Percentiles rank a stretch among this genome's conserved stretches.
These are phyloP conservation scores for Purpureocillium lavendulum DNA, from an alignment of 2,329 filamentous ascomycete genomes.

Conservation along the genomic window DNA sequence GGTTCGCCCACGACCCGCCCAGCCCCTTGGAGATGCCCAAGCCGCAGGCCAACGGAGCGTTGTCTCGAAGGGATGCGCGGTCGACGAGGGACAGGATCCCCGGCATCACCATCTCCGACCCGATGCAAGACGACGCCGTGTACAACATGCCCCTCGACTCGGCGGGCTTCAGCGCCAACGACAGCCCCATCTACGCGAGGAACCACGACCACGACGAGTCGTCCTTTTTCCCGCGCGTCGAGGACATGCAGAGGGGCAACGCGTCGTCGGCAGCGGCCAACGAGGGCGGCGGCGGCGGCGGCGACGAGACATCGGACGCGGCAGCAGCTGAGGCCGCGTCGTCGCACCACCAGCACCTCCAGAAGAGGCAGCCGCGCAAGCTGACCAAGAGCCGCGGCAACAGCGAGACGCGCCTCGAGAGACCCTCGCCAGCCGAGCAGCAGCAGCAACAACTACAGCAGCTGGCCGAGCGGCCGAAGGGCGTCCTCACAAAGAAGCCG, in stretches of 20 bases:
- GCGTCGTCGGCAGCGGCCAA: too few species aligned
- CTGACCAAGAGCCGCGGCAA: conserved; percentile 31
- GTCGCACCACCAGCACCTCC: conserved; percentile 15
- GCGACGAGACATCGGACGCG: conserved; percentile 21
- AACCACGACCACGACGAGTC: conserved; percentile 3
- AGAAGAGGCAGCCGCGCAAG: conserved; percentile 30
- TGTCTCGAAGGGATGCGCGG: too few species aligned
- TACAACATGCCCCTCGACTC: conserved; percentile 23
- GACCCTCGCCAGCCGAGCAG: conserved; percentile 9
- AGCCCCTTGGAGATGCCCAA: not conserved
- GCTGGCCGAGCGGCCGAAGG: conserved; percentile 14
- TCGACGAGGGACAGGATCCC: conserved; percentile 2
- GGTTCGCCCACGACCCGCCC: not conserved
- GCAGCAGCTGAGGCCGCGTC: conserved; percentile 14
- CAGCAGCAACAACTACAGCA: conserved; percentile 7
- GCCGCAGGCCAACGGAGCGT: not conserved
- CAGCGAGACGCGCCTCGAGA: conserved; percentile 25
- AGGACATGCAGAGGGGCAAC: conserved; percentile 7
- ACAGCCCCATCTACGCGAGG: conserved; percentile 15
- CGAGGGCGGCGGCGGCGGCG: conserved; percentile 24
- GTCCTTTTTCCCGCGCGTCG: not conserved
- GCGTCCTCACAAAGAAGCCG: conserved; percentile 27
- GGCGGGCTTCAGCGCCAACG: conserved; percentile 13
- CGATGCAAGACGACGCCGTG: conserved; percentile 22
- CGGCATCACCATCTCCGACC: conserved; percentile 12